Evolutionary conservation across 768 basidiomycete species (phyloP), one percentile per base, ranked within the genome.

Genomic region (Gautieria morchelliformis): DNA sequence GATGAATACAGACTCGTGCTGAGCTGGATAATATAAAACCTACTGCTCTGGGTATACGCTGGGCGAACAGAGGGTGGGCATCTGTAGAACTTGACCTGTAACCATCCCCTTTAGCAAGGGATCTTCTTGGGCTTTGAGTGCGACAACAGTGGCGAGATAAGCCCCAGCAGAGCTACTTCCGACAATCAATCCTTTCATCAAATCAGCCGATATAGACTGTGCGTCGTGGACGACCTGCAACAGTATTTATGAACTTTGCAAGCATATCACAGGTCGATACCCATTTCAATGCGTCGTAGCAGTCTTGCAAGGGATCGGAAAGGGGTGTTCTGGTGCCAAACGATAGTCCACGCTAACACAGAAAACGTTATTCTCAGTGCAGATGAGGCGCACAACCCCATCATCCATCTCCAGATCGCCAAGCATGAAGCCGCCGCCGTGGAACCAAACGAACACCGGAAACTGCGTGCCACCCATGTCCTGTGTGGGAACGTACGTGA

Each of bases 141-240:
- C 60, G 5, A 68, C 32, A 5, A 51, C 60, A 4, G 65, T 64
- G 17, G 66, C 59, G 20, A 65, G 35, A 11, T 65, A 62, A 0
- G 45, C 68, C 1, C 68, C 68, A 0, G 64, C 59, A 0, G 66
- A 69, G 12, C 53, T 49, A 6, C 67, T 69, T 0, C 58, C 64
- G 33, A 69, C 33, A 20, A 69, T 59, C 30, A 67, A 63, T 6
- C 65, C 69, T 37, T 66, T 65, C 5, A 44, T 44, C 30, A 61
- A 47, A 45, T 58, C 58, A 1, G 52, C 63, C 2, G 41, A 58
- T 3, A 70, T 54, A 8, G 50, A 22, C 1, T 17, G 27, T 14
- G 54, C 19, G 42, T 63, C 58, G 1, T 42, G 42, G 9, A 57
- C 57, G 30, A 58, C 44, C 62, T 63, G 27, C 27, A 27, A 53